Conservation (phyloP, 495 filamentous ascomycete species). For the Chaetomium fimeti region DNA sequence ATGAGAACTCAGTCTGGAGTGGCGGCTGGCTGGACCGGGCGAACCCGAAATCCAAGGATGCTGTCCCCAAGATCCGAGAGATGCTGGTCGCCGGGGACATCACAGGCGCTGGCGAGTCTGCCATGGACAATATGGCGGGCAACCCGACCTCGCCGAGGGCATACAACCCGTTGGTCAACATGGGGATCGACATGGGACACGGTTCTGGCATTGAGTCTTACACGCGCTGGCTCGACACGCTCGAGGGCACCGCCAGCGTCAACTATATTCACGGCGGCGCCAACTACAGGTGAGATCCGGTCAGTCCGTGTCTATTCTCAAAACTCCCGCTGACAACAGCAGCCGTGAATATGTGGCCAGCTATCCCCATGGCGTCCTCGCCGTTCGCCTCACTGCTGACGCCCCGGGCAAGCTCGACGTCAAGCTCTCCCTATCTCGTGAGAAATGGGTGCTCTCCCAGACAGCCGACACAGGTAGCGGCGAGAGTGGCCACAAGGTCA, state of each 20-base stretch:
- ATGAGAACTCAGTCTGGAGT: constrained; percentile 8
- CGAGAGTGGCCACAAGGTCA: neutral
- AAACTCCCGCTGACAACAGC: neutral
- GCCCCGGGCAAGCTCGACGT: neutral
- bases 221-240: constrained; percentile 5
- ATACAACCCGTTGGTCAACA: neutral
- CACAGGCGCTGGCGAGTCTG: constrained; percentile 1
- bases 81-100: neutral
- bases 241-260: neutral
- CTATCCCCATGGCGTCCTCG: constrained; percentile 1
- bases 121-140: neutral
- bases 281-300: neutral
- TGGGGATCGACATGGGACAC: neutral
- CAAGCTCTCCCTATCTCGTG: constrained; percentile 1
- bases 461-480: neutral
- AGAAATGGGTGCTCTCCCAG: neutral
- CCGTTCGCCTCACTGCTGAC: neutral
- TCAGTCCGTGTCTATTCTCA: neutral
- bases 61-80: neutral
- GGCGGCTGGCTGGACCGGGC: neutral
- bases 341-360: constrained; percentile 7
- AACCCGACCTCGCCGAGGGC: constrained; percentile 6
- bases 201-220: neutral
- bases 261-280: neutral
- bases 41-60: neutral